Percentiles rank a stretch among this genome's conserved stretches.
These are phyloP conservation scores for Cruciata laevipes DNA, from an alignment of 257 asterid genomes.

Conservation along the genomic window DNA sequence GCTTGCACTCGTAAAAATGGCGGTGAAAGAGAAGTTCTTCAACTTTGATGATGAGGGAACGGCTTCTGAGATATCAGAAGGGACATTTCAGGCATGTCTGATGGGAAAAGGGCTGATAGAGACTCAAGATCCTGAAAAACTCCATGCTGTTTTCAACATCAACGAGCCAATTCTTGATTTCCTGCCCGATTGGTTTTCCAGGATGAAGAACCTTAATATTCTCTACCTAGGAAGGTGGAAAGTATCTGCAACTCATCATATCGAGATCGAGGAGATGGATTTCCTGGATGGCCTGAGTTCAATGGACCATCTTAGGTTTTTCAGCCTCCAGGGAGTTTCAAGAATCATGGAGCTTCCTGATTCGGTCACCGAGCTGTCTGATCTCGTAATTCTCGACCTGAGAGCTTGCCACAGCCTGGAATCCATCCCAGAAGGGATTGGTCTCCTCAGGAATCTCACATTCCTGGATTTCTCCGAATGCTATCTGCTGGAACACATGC, in stretches of 20 bases:
- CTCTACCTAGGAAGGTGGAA: slow-evolving; percentile 42
- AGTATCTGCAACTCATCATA: slow-evolving; percentile 24
- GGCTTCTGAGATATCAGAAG: slow-evolving; percentile 24
- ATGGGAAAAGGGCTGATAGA: slow-evolving; percentile 30
- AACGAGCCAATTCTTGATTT: slow-evolving; percentile 32
- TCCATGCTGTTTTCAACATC: slow-evolving; percentile 40
- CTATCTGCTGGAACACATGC: slow-evolving; percentile 42
- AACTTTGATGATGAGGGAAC: slow-evolving; percentile 22
- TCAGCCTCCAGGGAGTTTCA: slow-evolving; percentile 49
- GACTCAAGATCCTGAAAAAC: slow-evolving; percentile 21
- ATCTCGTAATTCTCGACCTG: slow-evolving; percentile 27
- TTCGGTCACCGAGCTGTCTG: slow-evolving; percentile 21
- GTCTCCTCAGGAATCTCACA: slow-evolving; percentile 19
- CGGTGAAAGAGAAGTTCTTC: slow-evolving; percentile 27
- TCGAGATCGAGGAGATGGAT: slow-evolving; percentile 35
- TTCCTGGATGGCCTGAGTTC: slow-evolving; percentile 23
- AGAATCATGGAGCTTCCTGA: slow-evolving; percentile 29
- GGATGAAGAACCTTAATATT: slow-evolving; percentile 33
- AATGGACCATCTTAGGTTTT: slow-evolving; percentile 22
- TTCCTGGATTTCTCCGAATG: slow-evolving; percentile 52
- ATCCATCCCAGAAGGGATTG: slow-evolving; percentile 26
- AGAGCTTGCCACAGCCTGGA: slow-evolving; percentile 47
- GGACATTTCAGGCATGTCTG: slow-evolving; percentile 31
- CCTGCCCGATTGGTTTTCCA: slow-evolving; percentile 30
- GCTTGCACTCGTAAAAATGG: slow-evolving; percentile 23